Evolutionary conservation across 2,329 filamentous ascomycete species (phyloP).

Genomic region (Colletotrichum sp.): DNA sequence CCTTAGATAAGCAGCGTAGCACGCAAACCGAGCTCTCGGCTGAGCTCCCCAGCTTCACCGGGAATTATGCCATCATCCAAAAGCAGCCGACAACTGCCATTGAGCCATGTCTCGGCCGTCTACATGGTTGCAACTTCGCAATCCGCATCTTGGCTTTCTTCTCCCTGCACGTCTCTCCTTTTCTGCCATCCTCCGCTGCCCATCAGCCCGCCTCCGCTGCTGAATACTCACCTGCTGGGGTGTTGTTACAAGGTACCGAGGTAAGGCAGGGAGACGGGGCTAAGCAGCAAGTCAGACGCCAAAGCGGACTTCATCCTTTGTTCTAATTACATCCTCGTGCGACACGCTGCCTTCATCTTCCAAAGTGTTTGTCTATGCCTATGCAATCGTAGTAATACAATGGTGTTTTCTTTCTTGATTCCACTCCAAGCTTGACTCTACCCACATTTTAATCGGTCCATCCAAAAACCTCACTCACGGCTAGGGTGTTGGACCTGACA

Average conservation of each 20-base stretch:
- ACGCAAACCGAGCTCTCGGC: background rate
- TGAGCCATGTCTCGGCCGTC: background rate
- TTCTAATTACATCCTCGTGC: background rate
- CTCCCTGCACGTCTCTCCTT: background rate
- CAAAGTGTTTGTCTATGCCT: background rate
- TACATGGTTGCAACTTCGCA: background rate
- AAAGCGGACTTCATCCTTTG: constrained; percentile 13
- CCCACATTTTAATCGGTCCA: constrained; percentile 58
- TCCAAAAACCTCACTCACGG: constrained; percentile 88
- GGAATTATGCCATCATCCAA: background rate
- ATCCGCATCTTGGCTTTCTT: background rate
- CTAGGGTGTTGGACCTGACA: constrained; percentile 76
- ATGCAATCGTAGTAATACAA: background rate
- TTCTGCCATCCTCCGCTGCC: background rate
- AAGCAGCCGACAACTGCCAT: background rate
- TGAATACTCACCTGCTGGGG: background rate
- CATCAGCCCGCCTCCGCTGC: background rate
- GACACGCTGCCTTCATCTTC: background rate
- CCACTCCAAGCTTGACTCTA: background rate
- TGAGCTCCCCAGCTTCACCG: background rate
- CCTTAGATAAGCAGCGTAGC: constrained; percentile 10
- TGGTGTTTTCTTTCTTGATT: background rate
- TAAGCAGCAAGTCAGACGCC: constrained; percentile 5
- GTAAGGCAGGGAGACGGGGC: constrained; percentile 1
- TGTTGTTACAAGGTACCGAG: background rate